phyloP scores from a whole-genome alignment of 1,284 basidiomycete species.

The Singerocomus rubriflavus region DNA sequence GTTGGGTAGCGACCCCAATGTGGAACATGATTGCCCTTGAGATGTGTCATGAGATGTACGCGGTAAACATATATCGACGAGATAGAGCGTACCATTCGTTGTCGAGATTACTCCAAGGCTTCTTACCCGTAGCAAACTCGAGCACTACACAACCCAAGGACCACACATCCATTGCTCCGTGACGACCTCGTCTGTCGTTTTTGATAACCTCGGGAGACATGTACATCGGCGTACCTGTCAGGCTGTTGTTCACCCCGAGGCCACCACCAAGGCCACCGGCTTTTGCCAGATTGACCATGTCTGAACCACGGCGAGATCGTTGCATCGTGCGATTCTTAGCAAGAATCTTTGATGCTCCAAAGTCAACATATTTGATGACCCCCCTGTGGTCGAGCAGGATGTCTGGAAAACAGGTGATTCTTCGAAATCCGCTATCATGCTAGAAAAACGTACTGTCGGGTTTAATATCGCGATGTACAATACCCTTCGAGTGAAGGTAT shows the following conservation, averaged over 20 bases:
- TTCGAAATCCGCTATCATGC: constrained; percentile 3
- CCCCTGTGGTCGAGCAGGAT: constrained; percentile 93
- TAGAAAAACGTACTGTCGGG: constrained; percentile 83
- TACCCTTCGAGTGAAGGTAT: constrained; percentile 90
- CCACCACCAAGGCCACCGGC: constrained; percentile 37
- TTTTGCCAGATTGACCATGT: constrained; percentile 30
- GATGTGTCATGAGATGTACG: constrained; percentile 8
- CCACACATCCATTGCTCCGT: constrained; percentile 99
- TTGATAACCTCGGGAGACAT: constrained; percentile 99
- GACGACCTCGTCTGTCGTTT: constrained; percentile 79
- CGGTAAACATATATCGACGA: background rate
- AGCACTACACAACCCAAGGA: constrained; percentile 94
- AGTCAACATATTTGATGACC: constrained; percentile 97
- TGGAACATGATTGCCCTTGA: constrained; percentile 97
- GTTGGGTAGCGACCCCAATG: constrained; percentile 95
- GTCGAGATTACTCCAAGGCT: constrained; percentile 98
- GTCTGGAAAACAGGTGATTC: constrained; percentile 49
- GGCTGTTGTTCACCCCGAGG: constrained; percentile 63
- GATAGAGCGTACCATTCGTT: constrained; percentile 84
- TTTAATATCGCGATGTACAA: constrained; percentile 98
- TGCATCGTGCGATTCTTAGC: constrained; percentile 91
- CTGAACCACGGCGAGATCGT: constrained; percentile 58
- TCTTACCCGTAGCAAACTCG: constrained; percentile 93
- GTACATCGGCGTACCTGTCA: constrained; percentile 99
- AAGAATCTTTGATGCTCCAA: constrained; percentile 97